A percentile compares a stretch with the other conserved stretches of the same genome.
These are phyloP conservation scores for Lactarius evosmus DNA, from an alignment of 768 basidiomycete genomes.

Conservation along the genomic window DNA sequence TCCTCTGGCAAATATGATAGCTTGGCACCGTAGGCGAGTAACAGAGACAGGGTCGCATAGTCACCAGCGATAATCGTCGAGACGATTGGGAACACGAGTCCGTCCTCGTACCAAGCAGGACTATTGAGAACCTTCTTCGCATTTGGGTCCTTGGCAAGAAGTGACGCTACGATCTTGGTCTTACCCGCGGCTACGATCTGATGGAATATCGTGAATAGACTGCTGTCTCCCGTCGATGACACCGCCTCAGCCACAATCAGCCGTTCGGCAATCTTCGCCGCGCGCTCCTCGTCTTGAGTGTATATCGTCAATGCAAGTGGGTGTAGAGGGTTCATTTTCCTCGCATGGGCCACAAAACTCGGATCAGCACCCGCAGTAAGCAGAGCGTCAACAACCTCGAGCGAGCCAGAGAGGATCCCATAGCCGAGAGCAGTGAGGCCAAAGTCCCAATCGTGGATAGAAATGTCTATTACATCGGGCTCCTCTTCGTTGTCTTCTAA, in stretches of 20 bases:
- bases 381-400: constrained; percentile 45
- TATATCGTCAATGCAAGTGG: constrained; percentile 34
- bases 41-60: constrained; percentile 32
- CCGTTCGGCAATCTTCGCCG: constrained; percentile 31
- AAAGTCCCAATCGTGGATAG: constrained; percentile 57
- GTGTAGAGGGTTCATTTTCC: constrained; percentile 27
- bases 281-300: constrained; percentile 30
- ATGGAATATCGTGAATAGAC: constrained; percentile 35
- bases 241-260: constrained; percentile 34
- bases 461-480: constrained; percentile 55
- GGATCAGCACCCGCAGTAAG: constrained; percentile 48
- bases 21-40: constrained; percentile 35
- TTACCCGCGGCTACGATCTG: constrained; percentile 30
- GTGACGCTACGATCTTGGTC: constrained; percentile 30
- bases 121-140: constrained; percentile 34
- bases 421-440: constrained; percentile 51
- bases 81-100: constrained; percentile 32
- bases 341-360: constrained; percentile 36
- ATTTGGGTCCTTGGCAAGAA: constrained; percentile 34
- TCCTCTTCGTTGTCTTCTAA: constrained; percentile 48
- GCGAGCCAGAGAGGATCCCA: constrained; percentile 48
- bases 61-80: constrained; percentile 31
- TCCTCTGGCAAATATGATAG: constrained; percentile 31
- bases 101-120: constrained; percentile 23
- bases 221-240: constrained; percentile 33